Evolutionary conservation across 805 yeast species (phyloP), one percentile per base, ranked within the genome.

Genomic region (Huiozyma naganishii): DNA sequence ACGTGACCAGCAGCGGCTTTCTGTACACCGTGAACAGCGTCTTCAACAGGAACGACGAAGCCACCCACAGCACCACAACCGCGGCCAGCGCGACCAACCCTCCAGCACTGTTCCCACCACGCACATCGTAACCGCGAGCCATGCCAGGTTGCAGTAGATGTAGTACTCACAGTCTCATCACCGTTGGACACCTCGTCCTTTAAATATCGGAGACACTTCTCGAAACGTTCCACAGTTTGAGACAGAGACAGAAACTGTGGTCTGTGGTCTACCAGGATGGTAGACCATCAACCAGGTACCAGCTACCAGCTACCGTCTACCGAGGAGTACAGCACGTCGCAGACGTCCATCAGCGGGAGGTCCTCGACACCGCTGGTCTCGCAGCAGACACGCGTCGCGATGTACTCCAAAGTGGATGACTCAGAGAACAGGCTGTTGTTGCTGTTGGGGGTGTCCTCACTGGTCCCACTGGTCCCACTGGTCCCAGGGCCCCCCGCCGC

Each of bases 1-100:
- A 89, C 2, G 97, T 89, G 52, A 89, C 81, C 47, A 88, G 74
- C 55, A 85, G 86, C n/a, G 97, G 97, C 61, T 89, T 90, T 39
- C 83, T 64, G 61, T 84, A 89, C 33, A 72, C 70, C 33, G 52
- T 85, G 53, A 84, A 80, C 33, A 84, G 64, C 36, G 75, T 79
- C 61, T 84, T 86, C 35, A 89, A 79, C 35, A 89, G 58, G 52
- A 87, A 88, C 6, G 94, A 83, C 4, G 95, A 84, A 33, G 80
- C 64, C 10, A 89, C 95, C 97, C 97, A 89, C 32, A 84, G 72
- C 1, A 83, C 57, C 30, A 88, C 85, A 41, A 88, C 96, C 35
- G 81, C 68, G 3, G 76, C 69, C 11, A 87, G 71, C 60, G 83
- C 73, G n/a, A 79, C 50, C 10, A 88, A 70, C 1, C 96, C 96